Evolutionary conservation across 208 protist species (phyloP).

Genomic region (Kentomonas sorsogonicus): DNA sequence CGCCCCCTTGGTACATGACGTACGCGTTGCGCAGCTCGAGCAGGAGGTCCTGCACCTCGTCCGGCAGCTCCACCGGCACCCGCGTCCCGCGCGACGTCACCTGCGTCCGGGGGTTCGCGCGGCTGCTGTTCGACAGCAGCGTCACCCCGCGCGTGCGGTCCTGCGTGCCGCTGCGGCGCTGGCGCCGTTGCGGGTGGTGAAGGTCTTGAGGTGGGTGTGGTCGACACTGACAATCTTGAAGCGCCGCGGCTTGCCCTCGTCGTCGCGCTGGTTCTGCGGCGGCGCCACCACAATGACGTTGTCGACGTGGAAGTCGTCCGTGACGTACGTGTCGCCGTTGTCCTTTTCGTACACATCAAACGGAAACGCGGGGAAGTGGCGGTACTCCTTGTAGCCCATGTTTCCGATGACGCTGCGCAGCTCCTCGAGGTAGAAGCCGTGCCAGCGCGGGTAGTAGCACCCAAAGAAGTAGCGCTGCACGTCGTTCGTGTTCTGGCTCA

Average conservation of each 20-base stretch:
- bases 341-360: constrained; percentile 81
- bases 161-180: not conserved
- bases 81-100: constrained; percentile 23
- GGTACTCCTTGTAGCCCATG: constrained; percentile 62
- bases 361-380: constrained; percentile 72
- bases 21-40: constrained; percentile 70
- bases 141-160: too few species aligned
- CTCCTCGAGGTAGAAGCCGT: constrained; percentile 88
- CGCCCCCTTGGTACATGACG: constrained; percentile 63
- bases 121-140: too few species aligned
- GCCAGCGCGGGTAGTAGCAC: constrained; percentile 87
- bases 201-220: constrained; percentile 46
- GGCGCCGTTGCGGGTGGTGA: too few species aligned
- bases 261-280: constrained; percentile 81
- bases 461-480: constrained; percentile 86
- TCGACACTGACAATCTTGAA: constrained; percentile 85
- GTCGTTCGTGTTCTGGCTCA: constrained; percentile 60
- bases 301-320: constrained; percentile 78
- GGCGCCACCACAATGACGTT: constrained; percentile 56
- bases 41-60: constrained; percentile 38
- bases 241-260: constrained; percentile 67
- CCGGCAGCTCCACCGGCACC: constrained; percentile 34
- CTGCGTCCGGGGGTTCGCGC: constrained; percentile 38
- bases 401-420: constrained; percentile 76
- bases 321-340: constrained; percentile 69